A percentile compares a stretch with the other conserved stretches of the same genome.
Evolutionary conservation across 2,329 filamentous ascomycete species (phyloP).

Genomic region (Penicillium sp.): DNA sequence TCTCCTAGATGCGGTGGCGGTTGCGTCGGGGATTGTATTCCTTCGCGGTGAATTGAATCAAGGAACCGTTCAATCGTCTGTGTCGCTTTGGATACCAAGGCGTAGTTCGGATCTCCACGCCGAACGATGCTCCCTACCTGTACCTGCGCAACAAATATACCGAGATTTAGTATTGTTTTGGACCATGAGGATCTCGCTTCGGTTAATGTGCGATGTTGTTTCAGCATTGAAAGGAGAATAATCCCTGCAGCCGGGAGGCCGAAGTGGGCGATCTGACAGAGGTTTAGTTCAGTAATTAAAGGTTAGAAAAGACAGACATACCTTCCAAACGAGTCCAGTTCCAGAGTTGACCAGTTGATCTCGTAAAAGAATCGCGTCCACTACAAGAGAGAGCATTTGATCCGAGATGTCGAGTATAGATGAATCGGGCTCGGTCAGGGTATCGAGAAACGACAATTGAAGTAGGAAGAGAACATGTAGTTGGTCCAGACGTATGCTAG

Average conservation of each 20-base stretch:
- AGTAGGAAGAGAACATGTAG: constrained; percentile 23
- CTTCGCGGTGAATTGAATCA: constrained; percentile 20
- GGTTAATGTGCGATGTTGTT: constrained; percentile 11
- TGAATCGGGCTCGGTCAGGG: constrained; percentile 19
- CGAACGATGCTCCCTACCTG: constrained; percentile 21
- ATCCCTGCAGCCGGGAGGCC: constrained; percentile 26
- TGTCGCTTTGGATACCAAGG: constrained; percentile 20
- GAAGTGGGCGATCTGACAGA: constrained; percentile 21
- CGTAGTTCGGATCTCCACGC: constrained; percentile 22
- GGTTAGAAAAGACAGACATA: background rate
- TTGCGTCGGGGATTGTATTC: constrained; percentile 2
- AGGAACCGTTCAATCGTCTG: constrained; percentile 22
- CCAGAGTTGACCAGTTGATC: constrained; percentile 24
- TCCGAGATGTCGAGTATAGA: constrained; percentile 21
- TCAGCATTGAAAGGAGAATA: constrained; percentile 23
- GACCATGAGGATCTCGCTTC: constrained; percentile 10
- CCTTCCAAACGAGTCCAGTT: constrained; percentile 23
- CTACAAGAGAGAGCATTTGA: constrained; percentile 22
- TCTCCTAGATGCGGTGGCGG: constrained; percentile 9
- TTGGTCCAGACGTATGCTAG: constrained; percentile 20
- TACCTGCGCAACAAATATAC: constrained; percentile 24
- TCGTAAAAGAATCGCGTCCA: constrained; percentile 21
- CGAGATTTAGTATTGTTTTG: constrained; percentile 19
- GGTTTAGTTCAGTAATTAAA: background rate
- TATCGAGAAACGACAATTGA: constrained; percentile 16